A percentile compares a stretch with the other conserved stretches of the same genome.
phyloP scores from a whole-genome alignment of 352 stramenopile species.

The Phytophthora palmivora region DNA sequence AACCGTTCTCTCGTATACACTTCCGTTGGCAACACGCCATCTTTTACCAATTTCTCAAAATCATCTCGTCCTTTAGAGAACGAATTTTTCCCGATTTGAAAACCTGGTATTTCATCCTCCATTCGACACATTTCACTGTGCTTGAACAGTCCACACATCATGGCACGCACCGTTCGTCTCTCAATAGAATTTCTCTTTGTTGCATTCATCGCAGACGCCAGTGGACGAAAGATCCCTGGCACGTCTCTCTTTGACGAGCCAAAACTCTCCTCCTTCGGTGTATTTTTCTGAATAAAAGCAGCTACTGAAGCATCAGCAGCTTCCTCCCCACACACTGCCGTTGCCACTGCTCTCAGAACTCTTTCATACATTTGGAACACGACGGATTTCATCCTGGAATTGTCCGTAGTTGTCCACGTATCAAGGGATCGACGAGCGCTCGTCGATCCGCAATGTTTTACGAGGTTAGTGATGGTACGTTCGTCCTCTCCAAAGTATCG shows the following conservation, averaged over 20 bases:
- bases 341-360: too few relatives aligned
- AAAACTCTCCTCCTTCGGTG: background rate
- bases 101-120: conserved; percentile 6
- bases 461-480: too few relatives aligned
- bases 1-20: conserved; percentile 1
- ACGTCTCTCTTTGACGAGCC: background rate
- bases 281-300: conserved; percentile 3
- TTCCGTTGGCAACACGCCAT: conserved; percentile 3
- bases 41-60: conserved; percentile 5
- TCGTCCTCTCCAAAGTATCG: conserved; percentile 8
- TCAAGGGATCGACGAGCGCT: too few relatives aligned
- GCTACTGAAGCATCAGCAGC: conserved; percentile 4
- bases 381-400: too few relatives aligned
- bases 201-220: conserved; percentile 1
- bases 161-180: conserved; percentile 1
- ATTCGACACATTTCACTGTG: conserved; percentile 8
- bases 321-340: too few relatives aligned
- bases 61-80: too few relatives aligned
- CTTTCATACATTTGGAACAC: conserved; percentile 3
- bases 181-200: background rate
- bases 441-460: too few relatives aligned
- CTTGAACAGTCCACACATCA: conserved; percentile 13
- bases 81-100: background rate
- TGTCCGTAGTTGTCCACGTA: too few relatives aligned
- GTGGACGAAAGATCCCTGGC: background rate